Evolutionary conservation across 257 asterid genomes (phyloP).

Genomic region (Solanum phureja): DNA sequence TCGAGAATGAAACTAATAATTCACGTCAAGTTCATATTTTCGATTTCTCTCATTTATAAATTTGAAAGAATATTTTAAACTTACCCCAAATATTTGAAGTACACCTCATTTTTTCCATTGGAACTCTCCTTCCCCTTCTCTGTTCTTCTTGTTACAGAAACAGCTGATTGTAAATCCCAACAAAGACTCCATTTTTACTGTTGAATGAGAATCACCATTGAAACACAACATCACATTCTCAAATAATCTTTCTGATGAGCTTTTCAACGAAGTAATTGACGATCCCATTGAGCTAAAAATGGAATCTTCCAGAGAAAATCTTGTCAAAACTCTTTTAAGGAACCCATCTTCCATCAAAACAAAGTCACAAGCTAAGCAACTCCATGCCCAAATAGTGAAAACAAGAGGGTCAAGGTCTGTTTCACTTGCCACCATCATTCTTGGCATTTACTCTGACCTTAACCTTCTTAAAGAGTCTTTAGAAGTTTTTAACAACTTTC

Average conservation of each 20-base stretch:
- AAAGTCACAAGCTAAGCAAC: slow-evolving; percentile 60
- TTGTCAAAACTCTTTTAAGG: slow-evolving; percentile 17
- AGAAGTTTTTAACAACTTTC: slow-evolving; percentile 32
- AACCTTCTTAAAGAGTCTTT: slow-evolving; percentile 47
- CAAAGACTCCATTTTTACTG: background rate
- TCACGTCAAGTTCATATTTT: too few species aligned
- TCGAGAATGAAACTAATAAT: too few species aligned
- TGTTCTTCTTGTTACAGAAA: background rate
- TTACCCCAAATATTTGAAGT: background rate
- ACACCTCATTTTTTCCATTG: background rate
- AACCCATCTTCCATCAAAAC: slow-evolving; percentile 49
- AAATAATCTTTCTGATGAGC: background rate
- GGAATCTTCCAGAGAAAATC: slow-evolving; percentile 18
- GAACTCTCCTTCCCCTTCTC: background rate
- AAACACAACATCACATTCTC: background rate
- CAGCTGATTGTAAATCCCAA: background rate
- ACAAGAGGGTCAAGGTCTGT: slow-evolving; percentile 10
- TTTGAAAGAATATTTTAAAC: background rate
- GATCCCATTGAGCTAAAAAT: slow-evolving; percentile 7
- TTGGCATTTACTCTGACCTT: slow-evolving; percentile 61
- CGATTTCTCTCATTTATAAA: background rate
- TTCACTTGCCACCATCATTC: slow-evolving; percentile 24
- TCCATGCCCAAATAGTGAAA: slow-evolving; percentile 74
- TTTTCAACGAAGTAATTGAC: background rate
- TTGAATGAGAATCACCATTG: background rate